A percentile compares a stretch with the other conserved stretches of the same genome.
Conservation (phyloP, 176 grass and related monocot species). For the Cenchrus americanus region DNA sequence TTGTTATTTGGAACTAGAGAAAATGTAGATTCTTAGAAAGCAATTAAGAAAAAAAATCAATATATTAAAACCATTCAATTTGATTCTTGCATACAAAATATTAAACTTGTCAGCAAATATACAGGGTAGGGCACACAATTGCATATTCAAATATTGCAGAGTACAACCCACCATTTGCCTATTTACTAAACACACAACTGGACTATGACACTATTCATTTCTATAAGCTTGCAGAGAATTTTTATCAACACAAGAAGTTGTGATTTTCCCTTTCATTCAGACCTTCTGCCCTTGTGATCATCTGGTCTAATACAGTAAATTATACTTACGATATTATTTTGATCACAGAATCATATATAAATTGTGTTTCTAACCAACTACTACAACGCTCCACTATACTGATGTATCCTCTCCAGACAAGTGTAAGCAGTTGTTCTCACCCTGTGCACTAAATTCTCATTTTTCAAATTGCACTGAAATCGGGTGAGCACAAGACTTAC, state of each 20-base stretch:
- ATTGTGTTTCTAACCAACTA: constrained; percentile 5
- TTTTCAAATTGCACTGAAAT: not conserved
- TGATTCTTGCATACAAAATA: not conserved
- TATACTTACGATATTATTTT: not conserved
- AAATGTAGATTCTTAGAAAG: too few relatives aligned
- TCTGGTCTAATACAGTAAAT: not conserved
- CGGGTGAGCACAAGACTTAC: not conserved
- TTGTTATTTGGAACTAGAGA: too few relatives aligned
- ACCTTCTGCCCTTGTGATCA: not conserved
- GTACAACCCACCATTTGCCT: not conserved
- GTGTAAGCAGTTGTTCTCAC: not conserved
- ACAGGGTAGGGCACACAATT: not conserved
- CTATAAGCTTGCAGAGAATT: not conserved
- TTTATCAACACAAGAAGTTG: not conserved
- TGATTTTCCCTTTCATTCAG: not conserved
- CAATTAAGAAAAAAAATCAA: not conserved
- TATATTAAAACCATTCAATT: not conserved
- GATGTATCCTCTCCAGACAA: not conserved
- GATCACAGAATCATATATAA: not conserved
- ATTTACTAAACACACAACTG: not conserved
- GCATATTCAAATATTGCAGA: not conserved
- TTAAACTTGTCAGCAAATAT: not conserved
- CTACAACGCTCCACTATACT: not conserved
- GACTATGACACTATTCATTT: not conserved
- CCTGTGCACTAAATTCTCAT: not conserved